A percentile compares a stretch with the other conserved stretches of the same genome.
These are phyloP conservation scores for Dunaliella primolecta DNA, from an alignment of 139 green algal species.

Conservation along the genomic window DNA sequence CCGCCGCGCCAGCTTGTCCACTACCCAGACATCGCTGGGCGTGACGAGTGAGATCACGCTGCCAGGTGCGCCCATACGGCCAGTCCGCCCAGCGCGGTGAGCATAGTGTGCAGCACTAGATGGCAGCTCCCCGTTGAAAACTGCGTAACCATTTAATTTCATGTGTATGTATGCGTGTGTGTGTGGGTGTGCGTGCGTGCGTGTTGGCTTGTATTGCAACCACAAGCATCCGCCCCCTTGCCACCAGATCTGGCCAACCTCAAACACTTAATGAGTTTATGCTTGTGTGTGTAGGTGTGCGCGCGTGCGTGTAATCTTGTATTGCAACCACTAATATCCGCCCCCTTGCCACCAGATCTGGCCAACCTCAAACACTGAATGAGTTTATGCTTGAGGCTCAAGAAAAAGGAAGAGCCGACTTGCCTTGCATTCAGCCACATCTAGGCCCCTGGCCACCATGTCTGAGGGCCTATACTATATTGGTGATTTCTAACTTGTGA, in stretches of 20 bases:
- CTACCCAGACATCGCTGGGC: conserved; percentile 65
- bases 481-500: too few relatives aligned
- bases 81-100: conserved; percentile 83
- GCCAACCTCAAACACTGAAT: not conserved
- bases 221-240: too few relatives aligned
- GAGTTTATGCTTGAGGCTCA: too few relatives aligned
- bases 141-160: conserved; percentile 67
- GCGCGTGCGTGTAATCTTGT: too few relatives aligned
- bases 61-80: conserved; percentile 65
- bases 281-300: too few relatives aligned
- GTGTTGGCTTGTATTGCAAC: too few relatives aligned
- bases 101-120: conserved; percentile 80
- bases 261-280: too few relatives aligned
- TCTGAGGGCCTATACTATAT: too few relatives aligned
- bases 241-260: conserved; percentile 25
- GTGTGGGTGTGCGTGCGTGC: too few relatives aligned
- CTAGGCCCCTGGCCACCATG: conserved; percentile 87
- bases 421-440: conserved; percentile 73
- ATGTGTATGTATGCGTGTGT: too few relatives aligned
- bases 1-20: conserved; percentile 63
- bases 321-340: too few relatives aligned
- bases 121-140: conserved; percentile 91
- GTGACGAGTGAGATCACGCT: conserved; percentile 68
- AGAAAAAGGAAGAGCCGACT: not conserved
- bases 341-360: conserved; percentile 52